phyloP scores from a whole-genome alignment of 2,329 filamentous ascomycete genomes.

The Geosmithia putterillii region DNA sequence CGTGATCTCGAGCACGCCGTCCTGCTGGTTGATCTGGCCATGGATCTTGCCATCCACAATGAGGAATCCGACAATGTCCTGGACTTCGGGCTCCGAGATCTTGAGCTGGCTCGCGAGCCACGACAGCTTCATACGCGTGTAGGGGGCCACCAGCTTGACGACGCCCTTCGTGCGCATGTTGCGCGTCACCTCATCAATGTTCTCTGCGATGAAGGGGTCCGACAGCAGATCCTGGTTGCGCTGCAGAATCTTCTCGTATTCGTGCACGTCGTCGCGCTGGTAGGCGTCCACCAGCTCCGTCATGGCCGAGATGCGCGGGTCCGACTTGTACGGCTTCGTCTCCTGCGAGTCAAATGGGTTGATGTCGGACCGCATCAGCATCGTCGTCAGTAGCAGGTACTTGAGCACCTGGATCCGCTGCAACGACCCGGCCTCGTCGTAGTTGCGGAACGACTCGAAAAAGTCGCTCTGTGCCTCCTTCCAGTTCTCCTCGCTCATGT shows the following conservation, averaged over 20 bases:
- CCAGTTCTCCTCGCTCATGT: slow-evolving; percentile 99
- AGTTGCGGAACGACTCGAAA: slow-evolving; percentile 97
- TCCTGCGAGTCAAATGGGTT: slow-evolving; percentile 98
- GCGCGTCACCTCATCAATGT: slow-evolving; percentile 96
- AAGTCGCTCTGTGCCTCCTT: slow-evolving; percentile 94
- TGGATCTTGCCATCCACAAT: slow-evolving; percentile 83
- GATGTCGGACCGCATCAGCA: slow-evolving; percentile 98
- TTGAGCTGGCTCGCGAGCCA: slow-evolving; percentile 85
- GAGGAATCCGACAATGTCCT: slow-evolving; percentile 90
- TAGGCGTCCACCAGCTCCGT: slow-evolving; percentile 94
- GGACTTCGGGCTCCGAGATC: slow-evolving; percentile 74
- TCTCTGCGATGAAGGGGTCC: slow-evolving; percentile 94
- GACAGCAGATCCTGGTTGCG: slow-evolving; percentile 80
- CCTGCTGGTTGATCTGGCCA: slow-evolving; percentile 81
- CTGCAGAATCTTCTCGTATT: slow-evolving; percentile 78
- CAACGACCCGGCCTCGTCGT: slow-evolving; percentile 92
- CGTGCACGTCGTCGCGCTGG: slow-evolving; percentile 86
- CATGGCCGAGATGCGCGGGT: slow-evolving; percentile 92
- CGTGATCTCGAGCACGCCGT: slow-evolving; percentile 71
- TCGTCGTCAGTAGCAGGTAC: slow-evolving; percentile 90
- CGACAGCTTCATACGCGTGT: slow-evolving; percentile 77
- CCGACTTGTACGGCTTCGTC: slow-evolving; percentile 94
- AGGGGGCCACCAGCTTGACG: slow-evolving; percentile 84
- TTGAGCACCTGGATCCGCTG: slow-evolving; percentile 96
- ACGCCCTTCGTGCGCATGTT: slow-evolving; percentile 97